Evolutionary conservation across 768 basidiomycete species (phyloP).

Genomic region (Mrakia blollopis): DNA sequence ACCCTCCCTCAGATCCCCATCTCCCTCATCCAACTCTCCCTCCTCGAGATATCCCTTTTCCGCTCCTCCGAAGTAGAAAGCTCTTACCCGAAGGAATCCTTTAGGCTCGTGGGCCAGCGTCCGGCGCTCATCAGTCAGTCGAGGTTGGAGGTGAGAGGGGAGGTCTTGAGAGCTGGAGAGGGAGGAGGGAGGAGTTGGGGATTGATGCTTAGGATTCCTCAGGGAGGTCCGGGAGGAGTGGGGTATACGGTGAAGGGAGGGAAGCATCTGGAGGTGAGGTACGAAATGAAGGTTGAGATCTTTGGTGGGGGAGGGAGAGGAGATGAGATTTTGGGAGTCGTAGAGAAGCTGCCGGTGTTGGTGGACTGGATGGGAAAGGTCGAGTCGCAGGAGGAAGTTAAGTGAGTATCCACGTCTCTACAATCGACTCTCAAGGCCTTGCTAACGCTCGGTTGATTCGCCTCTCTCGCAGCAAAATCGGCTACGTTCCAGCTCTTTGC

Average conservation of each 20-base stretch:
- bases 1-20: neutral
- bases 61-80: neutral
- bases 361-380: constrained; percentile 1
- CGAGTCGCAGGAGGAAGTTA: constrained; percentile 6
- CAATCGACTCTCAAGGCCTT: neutral
- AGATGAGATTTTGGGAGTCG: neutral
- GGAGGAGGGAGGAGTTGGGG: constrained; percentile 13
- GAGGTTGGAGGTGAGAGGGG: constrained; percentile 7
- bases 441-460: neutral
- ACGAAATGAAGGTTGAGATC: constrained; percentile 18
- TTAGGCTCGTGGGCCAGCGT: constrained; percentile 2
- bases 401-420: neutral
- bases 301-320: constrained; percentile 1
- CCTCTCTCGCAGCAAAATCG: constrained; percentile 12
- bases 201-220: constrained; percentile 5
- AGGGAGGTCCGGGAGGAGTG: neutral
- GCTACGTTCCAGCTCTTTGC: constrained; percentile 11
- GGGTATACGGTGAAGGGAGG: constrained; percentile 18
- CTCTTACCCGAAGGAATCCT: neutral
- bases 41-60: constrained; percentile 17
- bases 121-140: constrained; percentile 15
- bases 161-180: neutral
- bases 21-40: constrained; percentile 23
- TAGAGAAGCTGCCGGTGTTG: neutral
- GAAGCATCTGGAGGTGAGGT: constrained; percentile 12